Evolutionary conservation across 441 rosid species (phyloP).

Genomic region (Erodium moschatum): DNA sequence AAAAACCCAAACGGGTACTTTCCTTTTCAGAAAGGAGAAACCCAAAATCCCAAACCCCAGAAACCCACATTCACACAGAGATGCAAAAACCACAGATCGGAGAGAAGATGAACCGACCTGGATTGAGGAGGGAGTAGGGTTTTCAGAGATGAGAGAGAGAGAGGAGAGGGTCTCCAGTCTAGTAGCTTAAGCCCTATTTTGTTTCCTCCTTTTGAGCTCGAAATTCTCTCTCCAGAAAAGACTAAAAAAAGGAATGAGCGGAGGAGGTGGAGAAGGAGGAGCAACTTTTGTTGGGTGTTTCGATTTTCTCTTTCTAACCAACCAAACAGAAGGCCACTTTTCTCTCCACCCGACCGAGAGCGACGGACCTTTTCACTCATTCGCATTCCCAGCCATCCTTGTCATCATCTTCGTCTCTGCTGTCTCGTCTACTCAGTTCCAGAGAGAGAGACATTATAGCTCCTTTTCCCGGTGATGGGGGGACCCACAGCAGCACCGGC

Average conservation of each 20-base stretch:
- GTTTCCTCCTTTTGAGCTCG: no score
- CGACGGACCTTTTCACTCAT: background rate
- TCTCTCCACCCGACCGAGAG: slow-evolving; percentile 4
- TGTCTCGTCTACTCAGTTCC: no score
- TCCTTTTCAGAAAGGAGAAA: background rate
- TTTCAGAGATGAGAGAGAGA: background rate
- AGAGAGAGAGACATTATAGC: no score
- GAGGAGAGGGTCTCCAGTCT: no score
- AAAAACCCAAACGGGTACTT: slow-evolving; percentile 6
- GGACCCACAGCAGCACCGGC: no score
- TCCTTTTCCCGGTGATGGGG: no score
- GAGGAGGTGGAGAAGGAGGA: background rate
- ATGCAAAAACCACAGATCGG: no score
- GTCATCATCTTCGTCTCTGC: no score
- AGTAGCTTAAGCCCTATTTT: background rate
- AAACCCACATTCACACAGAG: background rate
- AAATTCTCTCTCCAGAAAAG: no score
- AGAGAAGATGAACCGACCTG: background rate
- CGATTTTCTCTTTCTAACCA: background rate
- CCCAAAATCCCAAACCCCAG: background rate
- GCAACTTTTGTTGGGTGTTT: background rate
- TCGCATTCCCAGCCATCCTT: no score
- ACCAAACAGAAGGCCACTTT: background rate
- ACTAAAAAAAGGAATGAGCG: no score
- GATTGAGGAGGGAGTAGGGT: background rate